A percentile compares a stretch with the other conserved stretches of the same genome.
Evolutionary conservation across 2,329 filamentous ascomycete species (phyloP).

Genomic region (Fusarium lyarnte): DNA sequence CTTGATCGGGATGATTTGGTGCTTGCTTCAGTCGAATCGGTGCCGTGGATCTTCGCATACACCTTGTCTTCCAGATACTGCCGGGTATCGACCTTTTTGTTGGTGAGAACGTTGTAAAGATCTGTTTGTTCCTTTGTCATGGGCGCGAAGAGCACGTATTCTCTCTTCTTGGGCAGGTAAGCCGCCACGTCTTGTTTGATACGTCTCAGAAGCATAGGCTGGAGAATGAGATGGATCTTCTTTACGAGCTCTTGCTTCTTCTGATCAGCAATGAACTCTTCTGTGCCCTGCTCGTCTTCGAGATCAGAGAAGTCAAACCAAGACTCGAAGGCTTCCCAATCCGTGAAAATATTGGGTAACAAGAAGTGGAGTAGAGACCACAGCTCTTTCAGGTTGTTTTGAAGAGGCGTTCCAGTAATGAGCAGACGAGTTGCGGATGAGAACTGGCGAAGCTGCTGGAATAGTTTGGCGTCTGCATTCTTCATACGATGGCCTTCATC

Average conservation of each 20-base stretch:
- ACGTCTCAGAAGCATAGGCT: constrained; percentile 86
- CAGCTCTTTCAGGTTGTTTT: constrained; percentile 93
- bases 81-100: constrained; percentile 69
- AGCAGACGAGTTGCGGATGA: constrained; percentile 89
- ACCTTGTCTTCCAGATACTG: constrained; percentile 86
- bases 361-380: constrained; percentile 97
- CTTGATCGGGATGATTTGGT: constrained; percentile 51
- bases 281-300: constrained; percentile 81
- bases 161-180: constrained; percentile 92
- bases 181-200: constrained; percentile 94
- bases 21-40: constrained; percentile 46
- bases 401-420: constrained; percentile 93
- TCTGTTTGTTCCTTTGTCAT: constrained; percentile 92
- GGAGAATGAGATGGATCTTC: constrained; percentile 91
- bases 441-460: constrained; percentile 88
- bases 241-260: constrained; percentile 64
- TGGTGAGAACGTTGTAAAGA: constrained; percentile 75
- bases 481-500: constrained; percentile 98
- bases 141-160: constrained; percentile 94
- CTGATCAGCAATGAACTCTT: constrained; percentile 81
- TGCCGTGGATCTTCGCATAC: constrained; percentile 63
- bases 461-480: constrained; percentile 92
- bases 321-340: constrained; percentile 89
- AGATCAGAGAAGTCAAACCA: constrained; percentile 98
- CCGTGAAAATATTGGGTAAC: constrained; percentile 90